Evolutionary conservation across 1,284 basidiomycete species (phyloP), one percentile per base, ranked within the genome.

Genomic region (Grifola frondosa): DNA sequence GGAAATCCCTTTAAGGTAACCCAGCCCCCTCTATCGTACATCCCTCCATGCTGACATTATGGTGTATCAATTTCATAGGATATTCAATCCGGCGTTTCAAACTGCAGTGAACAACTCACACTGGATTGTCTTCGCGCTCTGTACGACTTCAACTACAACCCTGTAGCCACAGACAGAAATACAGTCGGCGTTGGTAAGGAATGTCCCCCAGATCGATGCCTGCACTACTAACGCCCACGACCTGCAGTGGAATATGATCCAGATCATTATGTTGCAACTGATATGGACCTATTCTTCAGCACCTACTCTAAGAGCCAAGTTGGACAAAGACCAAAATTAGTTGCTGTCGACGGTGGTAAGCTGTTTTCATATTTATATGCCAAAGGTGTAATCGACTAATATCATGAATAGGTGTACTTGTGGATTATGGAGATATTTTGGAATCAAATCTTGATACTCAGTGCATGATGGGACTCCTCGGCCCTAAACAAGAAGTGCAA

Each of bases 381-480:
- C 3, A 17, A 11, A 33, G 23, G 6, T 29, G 3, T 24, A 11
- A 9, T 6, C 4, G 19, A 9, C n/a, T n/a, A n/a, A n/a, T n/a
- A 30, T 10, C 17, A 6, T n/a, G 16, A 28, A 8, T 9, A n/a
- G 6, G 1, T 22, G 9, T 17, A 7, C n/a, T 2, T 1, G 4
- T 20, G n/a, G n/a, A n/a, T n/a, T n/a, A n/a, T n/a, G n/a, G n/a
- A n/a, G n/a, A n/a, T n/a, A 78, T 75, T 40, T 71, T 64, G 34
- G 80, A 82, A 54, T 71, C 71, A 23, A 62, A 78, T 50, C 68
- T 82, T 8, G 78, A 78, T 49, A 59, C 79, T 6, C 58, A 79
- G 52, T 78, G 75, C 50, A 63, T 58, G 7, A 76, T 78, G 65
- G 55, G 53, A 11, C 61, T 78, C 10, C 50, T 71, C 6, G 73